Base-by-base conservation (phyloP, 495 filamentous ascomycete genomes). In the Entonaema liquescens region DNA sequence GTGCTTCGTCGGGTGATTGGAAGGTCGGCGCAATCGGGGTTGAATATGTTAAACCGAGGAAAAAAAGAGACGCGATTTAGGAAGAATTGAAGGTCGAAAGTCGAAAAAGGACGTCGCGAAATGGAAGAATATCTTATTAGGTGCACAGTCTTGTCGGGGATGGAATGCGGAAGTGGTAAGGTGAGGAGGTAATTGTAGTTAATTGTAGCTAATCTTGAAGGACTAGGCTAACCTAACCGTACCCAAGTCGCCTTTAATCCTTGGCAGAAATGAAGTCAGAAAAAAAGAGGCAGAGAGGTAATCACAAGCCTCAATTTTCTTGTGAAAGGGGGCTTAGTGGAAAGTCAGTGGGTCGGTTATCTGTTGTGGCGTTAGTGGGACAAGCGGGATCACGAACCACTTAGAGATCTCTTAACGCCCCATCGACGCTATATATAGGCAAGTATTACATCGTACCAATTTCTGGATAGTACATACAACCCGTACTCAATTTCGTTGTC, bases 271-370 rank as follows among this genome's bases (percentile, higher is more conserved):
- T 70, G 67, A 70, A 65, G 67, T 70, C 55, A 65, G 61, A 62
- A 44, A 19, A 52, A 25, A n/a, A 42, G 13, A 33, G 31, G 29
- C 38, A 42, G 11, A 12, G 11, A 56, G 23, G 67, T 28, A 72
- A 68, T 68, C 70, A 72, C 60, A 72, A 72, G 70, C 70, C 70
- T 72, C 65, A 68, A 33, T n/a, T 8, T 53, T 26, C 33, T 26
- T 13, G 49, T 58, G 25, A 61, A 67, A 31, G 26, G 69, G 69
- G 57, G 68, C 54, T 70, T 64, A 70, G 59, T 33, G 31, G 31
- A 7, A 47, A 21, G 17, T 47, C 23, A 1, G 36, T 35, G 59
- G 69, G 50, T 42, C 50, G 21, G 50, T 36, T 38, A n/a, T 36
- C 57, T 70, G 61, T 49, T 70, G 67, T 70, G 67, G 67, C 67